Evolutionary conservation across 257 asterid genomes (phyloP).

Genomic region (Solanum sejunctum): DNA sequence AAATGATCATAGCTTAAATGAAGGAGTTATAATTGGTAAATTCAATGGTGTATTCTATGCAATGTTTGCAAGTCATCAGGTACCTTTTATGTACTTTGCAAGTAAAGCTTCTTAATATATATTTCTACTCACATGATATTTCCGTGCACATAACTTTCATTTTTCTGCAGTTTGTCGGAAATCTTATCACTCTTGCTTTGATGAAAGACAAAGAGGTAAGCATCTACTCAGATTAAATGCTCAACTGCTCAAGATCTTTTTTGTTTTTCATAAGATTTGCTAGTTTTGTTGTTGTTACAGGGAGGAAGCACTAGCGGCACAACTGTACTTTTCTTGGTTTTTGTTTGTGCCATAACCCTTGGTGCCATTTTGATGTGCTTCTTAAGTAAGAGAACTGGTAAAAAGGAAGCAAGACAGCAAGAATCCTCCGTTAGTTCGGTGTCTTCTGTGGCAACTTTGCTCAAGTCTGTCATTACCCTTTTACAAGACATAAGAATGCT

Average conservation of each 20-base stretch:
- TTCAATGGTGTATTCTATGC: conserved; percentile 87
- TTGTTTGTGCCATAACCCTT: conserved; percentile 61
- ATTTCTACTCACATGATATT: not conserved
- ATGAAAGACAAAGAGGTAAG: conserved; percentile 65
- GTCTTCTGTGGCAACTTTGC: conserved; percentile 47
- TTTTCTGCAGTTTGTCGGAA: conserved; percentile 69
- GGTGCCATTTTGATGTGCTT: conserved; percentile 87
- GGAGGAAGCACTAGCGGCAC: conserved; percentile 80
- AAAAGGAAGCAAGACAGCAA: conserved; percentile 38
- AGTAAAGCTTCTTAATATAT: not conserved
- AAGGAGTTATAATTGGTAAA: conserved; percentile 65
- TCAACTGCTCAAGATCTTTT: not conserved
- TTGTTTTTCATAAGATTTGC: not conserved
- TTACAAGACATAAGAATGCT: conserved; percentile 57
- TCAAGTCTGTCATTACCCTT: conserved; percentile 40
- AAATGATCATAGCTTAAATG: conserved; percentile 39
- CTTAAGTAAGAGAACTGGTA: conserved; percentile 52
- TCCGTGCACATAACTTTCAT: not conserved
- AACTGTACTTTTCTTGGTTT: conserved; percentile 59
- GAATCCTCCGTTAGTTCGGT: conserved; percentile 28
- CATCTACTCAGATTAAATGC: not conserved
- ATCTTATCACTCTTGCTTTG: conserved; percentile 70
- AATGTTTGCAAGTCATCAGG: conserved; percentile 93
- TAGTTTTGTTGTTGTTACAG: conserved; percentile 26
- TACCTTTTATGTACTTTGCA: conserved; percentile 5